Base-by-base conservation (phyloP, 495 filamentous ascomycete genomes). In the Hyphodiscus hymeniophilus region DNA sequence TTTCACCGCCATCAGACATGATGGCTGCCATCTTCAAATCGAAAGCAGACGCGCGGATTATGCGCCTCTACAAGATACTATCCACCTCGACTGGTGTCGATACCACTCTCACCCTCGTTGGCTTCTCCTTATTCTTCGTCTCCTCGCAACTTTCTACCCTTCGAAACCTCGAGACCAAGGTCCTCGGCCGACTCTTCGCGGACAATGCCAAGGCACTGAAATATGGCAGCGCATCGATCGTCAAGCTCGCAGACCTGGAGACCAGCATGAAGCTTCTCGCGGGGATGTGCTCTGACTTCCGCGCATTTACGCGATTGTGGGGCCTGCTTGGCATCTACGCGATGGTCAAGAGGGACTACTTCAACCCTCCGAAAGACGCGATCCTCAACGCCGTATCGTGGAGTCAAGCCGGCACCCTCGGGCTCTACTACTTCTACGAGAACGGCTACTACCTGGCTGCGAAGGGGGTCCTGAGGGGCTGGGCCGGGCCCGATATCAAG, bases 241-340 rank as follows among this genome's bases (percentile, higher is more conserved):
- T 71, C 13, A 55, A 57, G 1, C 55, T 70, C 17, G 64, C 70
- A 7, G 59, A 57, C 39, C 54, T 47, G 8, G 33, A 16, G 2
- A 22, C 31, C 11, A 38, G 69, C 11, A 58, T 75, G 15, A 63
- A 70, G 36, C 63, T 67, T 0, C 63, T 84, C 1, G 65, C 72
- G 2, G 55, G 56, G 15, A 57, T 82, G 47, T 67, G 82, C 26
- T 69, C 63, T 53, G 82, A 87, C 46, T 70, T 74, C 38, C 68
- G 87, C 40, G 82, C 81, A 35, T 86, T 85, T 55, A 62, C 84
- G 41, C 79, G 89, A 1, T 74, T 95, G 2, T 86, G 84, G 73
- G 87, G 80, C 0, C 68, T 94, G 8, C 58, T 94, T 15, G 74
- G 77, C 3, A 80, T 95, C 56, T 90, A 87, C 66, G 70, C 75